A percentile compares a stretch with the other conserved stretches of the same genome.
Evolutionary conservation across 148 eudicot species (phyloP).

Genomic region (Silene uniflora): DNA sequence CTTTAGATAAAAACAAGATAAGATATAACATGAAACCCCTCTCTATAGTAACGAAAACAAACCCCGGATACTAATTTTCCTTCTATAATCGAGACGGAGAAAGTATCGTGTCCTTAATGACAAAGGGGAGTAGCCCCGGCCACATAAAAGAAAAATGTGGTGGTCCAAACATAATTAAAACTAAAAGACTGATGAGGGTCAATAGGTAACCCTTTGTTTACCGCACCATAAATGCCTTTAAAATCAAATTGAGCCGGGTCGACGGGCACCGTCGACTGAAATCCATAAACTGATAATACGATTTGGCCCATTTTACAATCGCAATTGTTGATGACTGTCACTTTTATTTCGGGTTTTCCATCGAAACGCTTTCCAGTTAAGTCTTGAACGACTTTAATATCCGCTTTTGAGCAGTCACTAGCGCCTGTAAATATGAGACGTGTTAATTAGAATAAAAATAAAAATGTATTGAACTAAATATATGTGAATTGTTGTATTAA

Average conservation of each 20-base stretch:
- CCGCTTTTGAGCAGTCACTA: not conserved
- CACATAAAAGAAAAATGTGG: not conserved
- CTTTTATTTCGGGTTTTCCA: not conserved
- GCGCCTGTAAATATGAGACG: not conserved
- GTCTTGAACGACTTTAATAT: not conserved
- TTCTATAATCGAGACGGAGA: no score
- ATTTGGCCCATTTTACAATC: not conserved
- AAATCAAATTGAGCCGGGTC: not conserved
- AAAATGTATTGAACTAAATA: no score
- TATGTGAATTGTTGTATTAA: no score
- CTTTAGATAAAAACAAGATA: no score
- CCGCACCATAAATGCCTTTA: not conserved
- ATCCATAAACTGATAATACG: slow-evolving; percentile 5
- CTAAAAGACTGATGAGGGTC: not conserved
- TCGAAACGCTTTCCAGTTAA: not conserved
- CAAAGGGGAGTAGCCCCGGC: not conserved
- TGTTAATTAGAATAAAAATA: no score
- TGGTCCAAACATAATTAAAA: slow-evolving; percentile 2
- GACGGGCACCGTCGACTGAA: not conserved
- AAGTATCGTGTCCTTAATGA: no score
- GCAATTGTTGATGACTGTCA: not conserved
- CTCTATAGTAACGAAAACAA: no score
- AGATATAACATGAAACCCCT: no score
- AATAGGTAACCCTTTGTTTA: not conserved
- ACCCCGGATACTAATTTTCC: no score